Base-by-base conservation (phyloP, 495 filamentous ascomycete genomes). In the Apodospora peruviana region DNA sequence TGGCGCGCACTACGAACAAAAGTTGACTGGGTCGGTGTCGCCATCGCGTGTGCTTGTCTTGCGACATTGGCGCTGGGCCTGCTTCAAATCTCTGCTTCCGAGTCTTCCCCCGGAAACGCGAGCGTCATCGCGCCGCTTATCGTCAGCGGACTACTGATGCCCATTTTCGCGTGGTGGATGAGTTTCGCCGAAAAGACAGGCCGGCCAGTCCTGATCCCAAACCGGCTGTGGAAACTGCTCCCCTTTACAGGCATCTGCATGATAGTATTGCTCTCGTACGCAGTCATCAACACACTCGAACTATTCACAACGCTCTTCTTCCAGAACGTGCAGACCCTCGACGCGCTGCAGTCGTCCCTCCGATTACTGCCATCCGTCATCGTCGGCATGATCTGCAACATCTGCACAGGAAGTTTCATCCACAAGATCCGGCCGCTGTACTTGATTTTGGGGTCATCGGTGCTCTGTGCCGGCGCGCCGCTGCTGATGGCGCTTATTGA, bases 281-380 rank as follows among this genome's bases (percentile, higher is more conserved):
- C 69, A 2, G 70, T 72, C 2, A 38, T 76, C 9, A 29, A 53
- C 25, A 37, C 59, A 2, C 73, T 77, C 57, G 77, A 81, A 56
- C 60, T 54, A 52, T 53, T 19, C 40, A 16, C 11, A 14, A 48
- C 39, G 5, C 32, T 47, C 24, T 59, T 44, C 38, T 69, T 74
- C 32, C 76, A 79, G 48, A 40, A 72, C 12, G 53, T 75, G 11
- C 66, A 74, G 41, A 39, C 60, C 4, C 56, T 67, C 10, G 56
- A 61, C 5, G 63, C 76, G 5, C 61, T 81, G 3, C 58, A 71
- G 21, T 66, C 79, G 18, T 71, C 78, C 0, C 32, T 82, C 10
- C 73, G 75, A 10, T 71, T 86, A 21, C 61, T 86, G 2, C 82
- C 84, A 0, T 72, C 71, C 50, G 66, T 79, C 0, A 56, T 84